Evolutionary conservation across 2,329 filamentous ascomycete genomes (phyloP), one percentile per base, ranked within the genome.

Genomic region (Diplodia intermedia): DNA sequence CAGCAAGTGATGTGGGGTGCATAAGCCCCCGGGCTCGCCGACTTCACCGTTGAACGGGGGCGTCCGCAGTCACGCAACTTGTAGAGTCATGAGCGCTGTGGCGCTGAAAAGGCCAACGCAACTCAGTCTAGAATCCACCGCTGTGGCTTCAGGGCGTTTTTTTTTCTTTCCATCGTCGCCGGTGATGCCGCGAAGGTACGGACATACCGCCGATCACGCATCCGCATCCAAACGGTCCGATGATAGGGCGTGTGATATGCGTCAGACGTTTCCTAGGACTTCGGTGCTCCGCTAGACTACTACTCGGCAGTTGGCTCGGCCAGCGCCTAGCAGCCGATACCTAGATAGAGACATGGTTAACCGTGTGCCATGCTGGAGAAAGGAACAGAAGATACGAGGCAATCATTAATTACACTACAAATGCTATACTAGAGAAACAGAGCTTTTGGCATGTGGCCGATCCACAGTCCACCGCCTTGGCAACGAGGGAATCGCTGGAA

Each of bases 401-500:
- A 38, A 38, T 23, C 7, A 20, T 31, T n/a, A 60, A 38, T 14
- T 23, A 26, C 23, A n/a, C 11, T 15, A 18, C 12, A 43, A 29
- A 12, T 36, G 18, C 33, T 14, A 43, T 43, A 11, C 55, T 60
- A 15, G 15, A 26, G 15, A 29, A 43, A 60, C 38, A 29, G 20
- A 26, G 55, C 55, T 43, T 60, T 60, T 60, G 40, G 55, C 38
- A 47, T 49, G 23, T 33, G 47, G 43, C 60, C 26, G 60, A 52
- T 63, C 60, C 15, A 52, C 43, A 52, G 60, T 38, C n/a, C 9
- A 20, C 26, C 12, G 40, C 47, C 43, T n/a, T 31, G 29, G 31
- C 29, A 31, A 52, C n/a, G 36, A 52, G 5, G 29, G 23, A 38
- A 52, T 52, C 47, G 60, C 60, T 63, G 60, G 60, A 63, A 63